A percentile compares a stretch with the other conserved stretches of the same genome.
These are phyloP conservation scores for Chlorella sp. DNA, from an alignment of 139 green algal genomes.

Conservation along the genomic window DNA sequence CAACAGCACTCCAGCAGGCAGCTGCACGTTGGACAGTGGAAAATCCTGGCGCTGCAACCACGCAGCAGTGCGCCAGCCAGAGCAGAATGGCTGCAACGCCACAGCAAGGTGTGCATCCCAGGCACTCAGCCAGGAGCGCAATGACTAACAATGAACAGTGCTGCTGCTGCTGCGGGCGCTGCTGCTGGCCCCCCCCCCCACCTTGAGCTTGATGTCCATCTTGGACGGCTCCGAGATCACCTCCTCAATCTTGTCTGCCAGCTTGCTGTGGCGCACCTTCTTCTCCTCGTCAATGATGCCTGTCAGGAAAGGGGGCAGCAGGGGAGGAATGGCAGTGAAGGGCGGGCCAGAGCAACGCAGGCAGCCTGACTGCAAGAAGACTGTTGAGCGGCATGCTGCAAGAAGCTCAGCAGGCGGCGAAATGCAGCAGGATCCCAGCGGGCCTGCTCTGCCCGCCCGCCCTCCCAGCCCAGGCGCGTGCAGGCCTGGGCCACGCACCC, in stretches of 20 bases:
- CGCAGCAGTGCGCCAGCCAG: too few species aligned
- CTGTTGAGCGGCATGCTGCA: too few species aligned
- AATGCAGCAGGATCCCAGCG: too few species aligned
- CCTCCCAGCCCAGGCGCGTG: not conserved
- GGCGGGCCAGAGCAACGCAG: too few species aligned
- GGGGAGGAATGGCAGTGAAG: not conserved
- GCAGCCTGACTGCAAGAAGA: too few species aligned
- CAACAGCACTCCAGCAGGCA: too few species aligned
- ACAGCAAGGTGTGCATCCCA: too few species aligned
- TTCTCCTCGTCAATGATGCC: slow-evolving; percentile 90
- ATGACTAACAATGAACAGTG: not conserved
- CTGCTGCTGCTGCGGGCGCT: not conserved
- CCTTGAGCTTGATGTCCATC: slow-evolving; percentile 62
- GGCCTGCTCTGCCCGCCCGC: not conserved
- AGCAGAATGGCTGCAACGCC: too few species aligned
- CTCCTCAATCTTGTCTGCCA: slow-evolving; percentile 78
- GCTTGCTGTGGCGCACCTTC: slow-evolving; percentile 91
- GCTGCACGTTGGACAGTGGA: too few species aligned
- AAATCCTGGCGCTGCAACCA: too few species aligned
- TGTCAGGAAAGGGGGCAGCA: not conserved
- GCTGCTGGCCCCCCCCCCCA: not conserved
- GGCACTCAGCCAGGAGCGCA: not conserved
- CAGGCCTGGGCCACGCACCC: not conserved
- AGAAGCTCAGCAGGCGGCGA: too few species aligned
- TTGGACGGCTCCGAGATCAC: slow-evolving; percentile 81